Percentiles rank a stretch among this genome's conserved stretches.
Conservation (phyloP, 805 yeast species). For the Torulaspora franciscae region DNA sequence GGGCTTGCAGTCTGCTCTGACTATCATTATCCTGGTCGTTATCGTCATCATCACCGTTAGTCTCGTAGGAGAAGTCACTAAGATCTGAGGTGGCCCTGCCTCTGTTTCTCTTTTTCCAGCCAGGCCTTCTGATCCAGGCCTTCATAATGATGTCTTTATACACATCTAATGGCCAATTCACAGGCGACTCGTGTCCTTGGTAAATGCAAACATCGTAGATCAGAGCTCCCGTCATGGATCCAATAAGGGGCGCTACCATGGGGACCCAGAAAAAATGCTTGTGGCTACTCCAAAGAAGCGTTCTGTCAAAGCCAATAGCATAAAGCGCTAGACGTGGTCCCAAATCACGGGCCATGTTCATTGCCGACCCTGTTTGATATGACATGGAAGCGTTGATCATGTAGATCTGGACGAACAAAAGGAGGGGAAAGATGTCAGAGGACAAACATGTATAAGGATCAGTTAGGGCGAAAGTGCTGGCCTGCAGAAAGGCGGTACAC, state of each 20-base stretch:
- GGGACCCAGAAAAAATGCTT: slow-evolving; percentile 52
- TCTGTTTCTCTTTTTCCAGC: slow-evolving; percentile 27
- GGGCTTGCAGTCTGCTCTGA: slow-evolving; percentile 6
- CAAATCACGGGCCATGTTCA: slow-evolving; percentile 52
- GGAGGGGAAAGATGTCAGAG: slow-evolving; percentile 44
- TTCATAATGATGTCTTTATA: slow-evolving; percentile 21
- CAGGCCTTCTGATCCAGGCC: slow-evolving; percentile 34
- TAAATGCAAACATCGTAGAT: slow-evolving; percentile 49
- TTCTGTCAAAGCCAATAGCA: slow-evolving; percentile 44
- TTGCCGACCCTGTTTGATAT: slow-evolving; percentile 51
- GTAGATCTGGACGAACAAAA: slow-evolving; percentile 42
- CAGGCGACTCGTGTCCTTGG: slow-evolving; percentile 50
- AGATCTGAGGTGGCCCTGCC: slow-evolving; percentile 27
- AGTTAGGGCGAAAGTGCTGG: slow-evolving; percentile 47
- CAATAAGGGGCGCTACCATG: slow-evolving; percentile 46
- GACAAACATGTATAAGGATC: slow-evolving; percentile 48
- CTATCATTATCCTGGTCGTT: slow-evolving; percentile 12
- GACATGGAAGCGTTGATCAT: slow-evolving; percentile 47
- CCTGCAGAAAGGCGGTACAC: slow-evolving; percentile 42
- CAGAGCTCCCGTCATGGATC: slow-evolving; percentile 45
- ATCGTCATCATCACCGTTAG: slow-evolving; percentile 14
- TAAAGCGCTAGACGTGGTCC: slow-evolving; percentile 49
- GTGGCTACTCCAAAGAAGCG: slow-evolving; percentile 37
- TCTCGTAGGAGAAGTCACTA: slow-evolving; percentile 28
- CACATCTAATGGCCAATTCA: slow-evolving; percentile 40